Percentiles rank a stretch among this genome's conserved stretches.
Conservation (phyloP, 305 asterid genomes). For the Salvia sclarea region DNA sequence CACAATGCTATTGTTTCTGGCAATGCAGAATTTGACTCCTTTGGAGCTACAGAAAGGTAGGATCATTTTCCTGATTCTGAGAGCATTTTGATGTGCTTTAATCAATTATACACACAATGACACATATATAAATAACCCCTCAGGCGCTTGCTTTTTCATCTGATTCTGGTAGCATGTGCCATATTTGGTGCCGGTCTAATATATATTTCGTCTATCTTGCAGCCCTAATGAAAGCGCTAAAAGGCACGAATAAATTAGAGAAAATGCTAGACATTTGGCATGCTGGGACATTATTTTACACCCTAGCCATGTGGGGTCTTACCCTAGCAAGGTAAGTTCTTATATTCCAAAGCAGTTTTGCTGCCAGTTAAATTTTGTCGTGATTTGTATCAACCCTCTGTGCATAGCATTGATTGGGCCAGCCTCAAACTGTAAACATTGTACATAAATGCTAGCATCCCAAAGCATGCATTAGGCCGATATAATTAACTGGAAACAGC, state of each 20-base stretch:
- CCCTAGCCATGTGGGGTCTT: slow-evolving; percentile 91
- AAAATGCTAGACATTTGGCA: slow-evolving; percentile 77
- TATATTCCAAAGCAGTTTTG: background rate
- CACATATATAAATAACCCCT: background rate
- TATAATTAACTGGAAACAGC: background rate
- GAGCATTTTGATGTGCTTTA: background rate
- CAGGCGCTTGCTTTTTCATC: background rate
- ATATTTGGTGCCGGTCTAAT: slow-evolving; percentile 16
- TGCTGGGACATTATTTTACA: slow-evolving; percentile 74
- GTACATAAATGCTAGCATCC: background rate
- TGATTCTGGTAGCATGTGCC: background rate
- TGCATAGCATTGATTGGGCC: background rate
- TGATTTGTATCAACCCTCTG: background rate
- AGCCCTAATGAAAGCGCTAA: slow-evolving; percentile 74
- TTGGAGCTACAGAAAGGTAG: slow-evolving; percentile 74
- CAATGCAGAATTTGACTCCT: slow-evolving; percentile 74
- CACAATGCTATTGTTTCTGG: slow-evolving; percentile 22
- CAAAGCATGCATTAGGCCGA: background rate
- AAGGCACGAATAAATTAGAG: slow-evolving; percentile 74
- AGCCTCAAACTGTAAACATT: background rate
- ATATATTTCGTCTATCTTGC: slow-evolving; percentile 34
- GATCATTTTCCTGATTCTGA: background rate
- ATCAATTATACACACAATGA: background rate
- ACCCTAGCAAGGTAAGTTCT: slow-evolving; percentile 69
- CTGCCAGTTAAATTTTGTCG: slow-evolving; percentile 2